Percentiles rank a stretch among this genome's conserved stretches.
phyloP scores from a whole-genome alignment of 768 basidiomycete genomes.

The Leccinum aurantiacum region DNA sequence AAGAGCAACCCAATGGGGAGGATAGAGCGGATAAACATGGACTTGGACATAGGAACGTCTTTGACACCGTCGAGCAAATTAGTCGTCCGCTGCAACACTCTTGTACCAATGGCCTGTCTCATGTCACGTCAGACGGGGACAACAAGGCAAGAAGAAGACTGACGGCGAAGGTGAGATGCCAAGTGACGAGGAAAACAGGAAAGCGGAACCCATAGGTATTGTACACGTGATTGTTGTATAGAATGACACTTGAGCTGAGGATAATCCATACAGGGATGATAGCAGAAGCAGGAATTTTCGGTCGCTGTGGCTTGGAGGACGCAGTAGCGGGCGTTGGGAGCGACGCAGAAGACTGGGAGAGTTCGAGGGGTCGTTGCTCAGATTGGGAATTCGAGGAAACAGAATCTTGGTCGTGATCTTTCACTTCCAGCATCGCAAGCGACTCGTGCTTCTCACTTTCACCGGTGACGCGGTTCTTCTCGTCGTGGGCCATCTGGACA shows the following conservation, averaged over 20 bases:
- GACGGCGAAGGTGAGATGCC: conserved; percentile 72
- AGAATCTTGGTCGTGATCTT: conserved; percentile 20
- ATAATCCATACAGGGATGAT: conserved; percentile 94
- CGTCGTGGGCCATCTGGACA: conserved; percentile 24
- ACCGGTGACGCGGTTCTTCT: conserved; percentile 18
- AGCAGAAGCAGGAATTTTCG: conserved; percentile 59
- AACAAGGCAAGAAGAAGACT: conserved; percentile 23
- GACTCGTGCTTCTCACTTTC: conserved; percentile 22
- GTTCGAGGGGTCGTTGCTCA: conserved; percentile 3
- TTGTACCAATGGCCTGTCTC: conserved; percentile 73
- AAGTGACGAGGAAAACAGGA: conserved; percentile 93
- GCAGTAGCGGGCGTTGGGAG: conserved; percentile 63
- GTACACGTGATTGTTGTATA: conserved; percentile 94
- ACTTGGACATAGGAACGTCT: conserved; percentile 76
- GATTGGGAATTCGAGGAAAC: not conserved
- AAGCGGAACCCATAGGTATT: conserved; percentile 80
- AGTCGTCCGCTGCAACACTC: conserved; percentile 81
- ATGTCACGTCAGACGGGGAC: conserved; percentile 1
- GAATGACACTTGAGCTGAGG: conserved; percentile 86
- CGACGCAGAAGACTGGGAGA: conserved; percentile 17
- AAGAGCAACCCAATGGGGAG: conserved; percentile 93
- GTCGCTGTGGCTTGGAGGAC: conserved; percentile 40
- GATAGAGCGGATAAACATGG: conserved; percentile 81
- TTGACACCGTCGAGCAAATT: conserved; percentile 73
- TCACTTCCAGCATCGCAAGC: conserved; percentile 16